Evolutionary conservation across 2,329 filamentous ascomycete species (phyloP).

Genomic region (Tolypocladium paradoxum): DNA sequence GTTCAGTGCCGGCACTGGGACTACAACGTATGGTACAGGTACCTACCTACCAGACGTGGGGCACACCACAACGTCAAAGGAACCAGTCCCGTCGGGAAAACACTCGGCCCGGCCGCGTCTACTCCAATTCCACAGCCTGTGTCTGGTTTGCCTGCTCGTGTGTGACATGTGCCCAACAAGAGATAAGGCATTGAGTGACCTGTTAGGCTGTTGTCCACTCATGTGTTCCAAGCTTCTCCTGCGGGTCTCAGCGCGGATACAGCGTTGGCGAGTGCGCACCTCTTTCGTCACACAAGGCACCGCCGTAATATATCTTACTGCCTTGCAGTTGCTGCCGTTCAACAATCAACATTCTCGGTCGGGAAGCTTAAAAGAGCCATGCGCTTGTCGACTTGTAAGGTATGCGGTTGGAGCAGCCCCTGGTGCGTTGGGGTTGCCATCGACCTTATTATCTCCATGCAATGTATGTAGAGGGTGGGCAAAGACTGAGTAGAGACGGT

Average conservation of each 20-base stretch:
- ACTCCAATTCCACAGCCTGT: no score
- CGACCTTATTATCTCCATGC: not conserved
- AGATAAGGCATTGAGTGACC: no score
- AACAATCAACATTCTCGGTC: not conserved
- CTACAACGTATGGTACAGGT: not conserved
- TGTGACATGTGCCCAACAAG: no score
- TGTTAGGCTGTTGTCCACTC: no score
- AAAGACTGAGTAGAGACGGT: not conserved
- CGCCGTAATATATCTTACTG: not conserved
- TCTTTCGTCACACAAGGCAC: not conserved
- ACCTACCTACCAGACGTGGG: not conserved
- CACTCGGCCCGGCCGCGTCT: not conserved
- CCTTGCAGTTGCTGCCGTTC: not conserved
- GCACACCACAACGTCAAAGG: no score
- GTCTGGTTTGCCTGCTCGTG: no score
- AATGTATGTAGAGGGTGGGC: not conserved
- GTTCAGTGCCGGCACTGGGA: not conserved
- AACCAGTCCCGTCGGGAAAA: not conserved
- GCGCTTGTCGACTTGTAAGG: not conserved
- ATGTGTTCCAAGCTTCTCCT: no score
- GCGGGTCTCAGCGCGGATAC: no score
- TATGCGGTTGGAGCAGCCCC: not conserved
- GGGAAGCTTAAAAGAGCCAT: not conserved
- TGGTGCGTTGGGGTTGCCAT: not conserved
- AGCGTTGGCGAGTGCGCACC: no score